phyloP scores from a whole-genome alignment of 2,329 filamentous ascomycete genomes.

The Sporothrix luriei region DNA sequence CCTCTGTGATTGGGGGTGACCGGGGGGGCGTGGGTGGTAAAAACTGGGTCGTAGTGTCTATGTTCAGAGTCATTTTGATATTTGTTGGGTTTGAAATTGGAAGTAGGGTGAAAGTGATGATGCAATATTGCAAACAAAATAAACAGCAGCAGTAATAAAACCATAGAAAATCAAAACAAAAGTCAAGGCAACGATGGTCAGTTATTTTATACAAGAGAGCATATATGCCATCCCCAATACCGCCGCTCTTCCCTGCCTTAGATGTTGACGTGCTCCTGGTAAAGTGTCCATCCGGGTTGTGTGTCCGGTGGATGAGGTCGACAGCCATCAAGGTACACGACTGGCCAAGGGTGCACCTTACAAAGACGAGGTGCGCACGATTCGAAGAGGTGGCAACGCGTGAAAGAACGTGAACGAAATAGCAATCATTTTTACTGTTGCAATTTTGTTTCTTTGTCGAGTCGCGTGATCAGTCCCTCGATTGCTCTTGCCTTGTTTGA shows the following conservation, averaged over 20 bases:
- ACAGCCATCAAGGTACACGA: slow-evolving; percentile 23
- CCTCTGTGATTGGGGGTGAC: not conserved
- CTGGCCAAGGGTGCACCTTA: not conserved
- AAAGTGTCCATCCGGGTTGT: slow-evolving; percentile 19
- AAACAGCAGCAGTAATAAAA: not conserved
- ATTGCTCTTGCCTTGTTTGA: not conserved
- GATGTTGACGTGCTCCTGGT: slow-evolving; percentile 1
- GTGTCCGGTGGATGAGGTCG: not conserved
- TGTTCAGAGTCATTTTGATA: not conserved
- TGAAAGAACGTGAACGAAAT: not conserved
- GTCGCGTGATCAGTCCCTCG: not conserved
- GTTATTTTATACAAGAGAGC: not conserved
- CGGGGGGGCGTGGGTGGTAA: not conserved
- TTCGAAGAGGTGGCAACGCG: not conserved
- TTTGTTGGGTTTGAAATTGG: not conserved
- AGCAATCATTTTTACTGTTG: not conserved
- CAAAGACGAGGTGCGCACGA: too few species aligned
- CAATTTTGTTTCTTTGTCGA: not conserved
- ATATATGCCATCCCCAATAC: not conserved
- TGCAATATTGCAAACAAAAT: not conserved
- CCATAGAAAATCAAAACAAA: not conserved
- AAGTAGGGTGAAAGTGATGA: too few species aligned
- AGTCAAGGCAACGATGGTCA: not conserved
- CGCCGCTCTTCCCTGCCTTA: not conserved
- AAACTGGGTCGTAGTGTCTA: not conserved